phyloP scores from a whole-genome alignment of 2,329 filamentous ascomycete species.

The Hypomyces perniciosus region DNA sequence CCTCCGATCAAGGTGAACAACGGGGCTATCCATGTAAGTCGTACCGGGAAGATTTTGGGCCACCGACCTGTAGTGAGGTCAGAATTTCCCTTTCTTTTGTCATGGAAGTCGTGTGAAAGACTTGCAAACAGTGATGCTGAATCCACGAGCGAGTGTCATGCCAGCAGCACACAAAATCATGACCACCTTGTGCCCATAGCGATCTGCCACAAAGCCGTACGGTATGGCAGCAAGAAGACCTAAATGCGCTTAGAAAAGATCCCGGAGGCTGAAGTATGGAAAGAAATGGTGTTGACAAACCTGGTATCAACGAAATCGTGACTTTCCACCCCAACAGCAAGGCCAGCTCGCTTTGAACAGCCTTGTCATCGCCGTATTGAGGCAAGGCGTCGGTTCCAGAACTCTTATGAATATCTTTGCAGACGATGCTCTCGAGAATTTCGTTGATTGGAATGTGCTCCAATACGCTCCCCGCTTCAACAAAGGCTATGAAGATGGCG shows the following conservation, averaged over 20 bases:
- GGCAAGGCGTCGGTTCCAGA: background rate
- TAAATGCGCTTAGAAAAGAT: too few relatives aligned
- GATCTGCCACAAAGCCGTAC: conserved; percentile 4
- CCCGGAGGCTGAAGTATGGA: too few relatives aligned
- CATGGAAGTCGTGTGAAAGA: too few relatives aligned
- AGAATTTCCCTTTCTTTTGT: too few relatives aligned
- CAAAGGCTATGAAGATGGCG: background rate
- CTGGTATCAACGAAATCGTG: conserved; percentile 5
- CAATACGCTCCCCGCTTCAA: background rate
- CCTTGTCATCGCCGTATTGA: background rate
- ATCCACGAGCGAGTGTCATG: background rate
- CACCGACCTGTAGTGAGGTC: background rate
- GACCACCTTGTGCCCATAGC: background rate
- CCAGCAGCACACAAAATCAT: background rate
- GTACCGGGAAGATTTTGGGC: background rate
- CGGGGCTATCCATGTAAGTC: background rate
- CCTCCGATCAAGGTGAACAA: conserved; percentile 5
- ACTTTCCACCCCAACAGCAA: background rate
- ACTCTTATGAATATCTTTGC: background rate
- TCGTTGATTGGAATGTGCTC: background rate
- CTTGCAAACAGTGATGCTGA: background rate
- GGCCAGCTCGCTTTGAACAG: background rate
- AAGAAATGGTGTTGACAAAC: background rate
- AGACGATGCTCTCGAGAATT: conserved; percentile 2
- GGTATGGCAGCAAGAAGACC: background rate